Conservation (phyloP, 768 basidiomycete genomes). For the Suillus hirtellus region DNA sequence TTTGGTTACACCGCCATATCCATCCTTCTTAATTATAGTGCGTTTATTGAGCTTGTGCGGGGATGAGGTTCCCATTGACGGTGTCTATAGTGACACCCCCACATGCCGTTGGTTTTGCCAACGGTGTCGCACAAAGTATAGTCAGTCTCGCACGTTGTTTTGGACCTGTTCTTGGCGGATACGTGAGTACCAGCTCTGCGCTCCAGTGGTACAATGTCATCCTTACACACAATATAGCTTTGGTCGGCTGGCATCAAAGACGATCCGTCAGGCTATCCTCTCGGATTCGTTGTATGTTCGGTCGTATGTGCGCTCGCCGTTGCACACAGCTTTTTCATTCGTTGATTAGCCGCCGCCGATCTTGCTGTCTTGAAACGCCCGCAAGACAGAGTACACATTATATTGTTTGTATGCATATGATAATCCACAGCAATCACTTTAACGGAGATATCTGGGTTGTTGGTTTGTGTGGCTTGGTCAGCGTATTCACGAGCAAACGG, state of each 20-base stretch:
- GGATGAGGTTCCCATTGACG: constrained; percentile 3
- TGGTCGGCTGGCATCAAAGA: constrained; percentile 75
- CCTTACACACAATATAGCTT: constrained; percentile 42
- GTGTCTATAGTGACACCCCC: constrained; percentile 80
- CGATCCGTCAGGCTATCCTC: constrained; percentile 67
- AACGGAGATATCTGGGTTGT: background rate
- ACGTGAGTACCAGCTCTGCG: constrained; percentile 43
- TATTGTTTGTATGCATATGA: background rate
- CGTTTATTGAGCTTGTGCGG: constrained; percentile 20
- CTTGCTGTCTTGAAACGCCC: background rate
- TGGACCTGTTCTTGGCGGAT: constrained; percentile 84
- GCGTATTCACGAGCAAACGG: background rate
- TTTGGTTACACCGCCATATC: constrained; percentile 91
- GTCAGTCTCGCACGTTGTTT: constrained; percentile 91
- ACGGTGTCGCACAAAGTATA: constrained; percentile 94
- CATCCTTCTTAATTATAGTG: constrained; percentile 85
- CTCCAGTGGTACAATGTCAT: constrained; percentile 7
- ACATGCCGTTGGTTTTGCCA: constrained; percentile 84
- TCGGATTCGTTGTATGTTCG: constrained; percentile 72
- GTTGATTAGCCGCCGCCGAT: constrained; percentile 38
- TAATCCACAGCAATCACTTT: background rate
- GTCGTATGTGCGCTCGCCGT: constrained; percentile 62
- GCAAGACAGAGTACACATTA: background rate
- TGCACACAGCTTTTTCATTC: constrained; percentile 73
- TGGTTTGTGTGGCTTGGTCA: background rate